Conservation (phyloP, 1,284 basidiomycete genomes). For the Cryptococcus sp. region DNA sequence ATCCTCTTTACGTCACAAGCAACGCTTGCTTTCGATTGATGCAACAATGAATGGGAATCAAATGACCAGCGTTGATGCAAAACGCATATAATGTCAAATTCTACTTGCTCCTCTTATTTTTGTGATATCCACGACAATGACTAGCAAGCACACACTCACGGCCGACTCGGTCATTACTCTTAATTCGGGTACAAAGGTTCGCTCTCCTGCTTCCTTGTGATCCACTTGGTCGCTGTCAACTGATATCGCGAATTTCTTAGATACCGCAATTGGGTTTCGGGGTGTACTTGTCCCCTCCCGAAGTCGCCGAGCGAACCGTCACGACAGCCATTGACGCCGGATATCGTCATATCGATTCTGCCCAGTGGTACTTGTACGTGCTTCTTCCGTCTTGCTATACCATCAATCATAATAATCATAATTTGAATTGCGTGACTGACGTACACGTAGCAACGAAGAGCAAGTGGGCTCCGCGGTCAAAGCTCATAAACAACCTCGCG, state of each 20-base stretch:
- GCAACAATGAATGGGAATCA: no score
- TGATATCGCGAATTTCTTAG: conserved; percentile 2
- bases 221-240: background rate
- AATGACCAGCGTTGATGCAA: no score
- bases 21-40: background rate
- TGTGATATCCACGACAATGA: no score
- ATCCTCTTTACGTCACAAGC: no score
- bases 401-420: no score
- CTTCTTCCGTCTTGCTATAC: conserved; percentile 59
- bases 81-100: no score
- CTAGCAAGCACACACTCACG: no score
- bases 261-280: conserved; percentile 78
- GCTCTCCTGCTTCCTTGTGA: conserved; percentile 8
- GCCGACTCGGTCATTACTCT: conserved; percentile 1
- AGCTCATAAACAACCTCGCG: conserved; percentile 34
- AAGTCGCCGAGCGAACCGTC: conserved; percentile 60
- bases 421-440: background rate
- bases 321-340: conserved; percentile 68
- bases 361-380: conserved; percentile 43
- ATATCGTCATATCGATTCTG: conserved; percentile 56
- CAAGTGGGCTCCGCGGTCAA: conserved; percentile 32
- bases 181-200: background rate
- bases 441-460: conserved; percentile 22
- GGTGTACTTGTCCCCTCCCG: conserved; percentile 68
- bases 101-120: no score